These are phyloP conservation scores for Globisporangium cederbergense DNA, from an alignment of 352 stramenopile species.

Conservation along the genomic window DNA sequence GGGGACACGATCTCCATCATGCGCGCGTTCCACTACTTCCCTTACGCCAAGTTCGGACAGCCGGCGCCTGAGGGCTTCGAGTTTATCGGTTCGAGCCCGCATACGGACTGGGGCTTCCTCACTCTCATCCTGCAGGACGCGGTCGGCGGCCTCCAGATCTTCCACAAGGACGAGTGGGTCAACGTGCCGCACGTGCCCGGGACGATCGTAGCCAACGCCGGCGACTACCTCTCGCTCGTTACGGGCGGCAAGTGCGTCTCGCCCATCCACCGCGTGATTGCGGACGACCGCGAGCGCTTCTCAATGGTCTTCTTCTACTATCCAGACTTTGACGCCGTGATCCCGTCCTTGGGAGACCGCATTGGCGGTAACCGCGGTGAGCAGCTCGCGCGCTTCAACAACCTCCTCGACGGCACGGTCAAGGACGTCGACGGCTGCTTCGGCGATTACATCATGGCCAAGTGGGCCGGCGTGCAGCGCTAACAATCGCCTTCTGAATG, in stretches of 20 bases:
- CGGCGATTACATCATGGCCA: conserved; percentile 81
- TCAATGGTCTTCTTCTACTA: conserved; percentile 88
- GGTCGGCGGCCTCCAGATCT: conserved; percentile 67
- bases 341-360: conserved; percentile 36
- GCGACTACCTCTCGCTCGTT: conserved; percentile 80
- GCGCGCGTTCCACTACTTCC: conserved; percentile 84
- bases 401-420: conserved; percentile 64
- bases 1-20: conserved; percentile 84
- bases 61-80: conserved; percentile 46
- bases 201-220: conserved; percentile 72
- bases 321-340: conserved; percentile 70
- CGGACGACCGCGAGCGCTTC: conserved; percentile 67
- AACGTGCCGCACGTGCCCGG: conserved; percentile 70
- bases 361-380: conserved; percentile 41
- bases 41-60: conserved; percentile 52
- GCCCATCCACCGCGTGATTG: conserved; percentile 72
- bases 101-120: conserved; percentile 84
- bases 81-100: conserved; percentile 79
- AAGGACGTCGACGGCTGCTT: conserved; percentile 55
- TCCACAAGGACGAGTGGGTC: conserved; percentile 65
- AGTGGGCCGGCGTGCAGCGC: conserved; percentile 75
- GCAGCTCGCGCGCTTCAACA: conserved; percentile 51
- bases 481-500: conserved; percentile 4
- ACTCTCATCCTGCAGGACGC: conserved; percentile 82
- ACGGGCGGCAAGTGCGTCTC: conserved; percentile 62